These are phyloP conservation scores for Streptanthus diversifolius DNA, from an alignment of 345 rosid genomes.

Conservation along the genomic window DNA sequence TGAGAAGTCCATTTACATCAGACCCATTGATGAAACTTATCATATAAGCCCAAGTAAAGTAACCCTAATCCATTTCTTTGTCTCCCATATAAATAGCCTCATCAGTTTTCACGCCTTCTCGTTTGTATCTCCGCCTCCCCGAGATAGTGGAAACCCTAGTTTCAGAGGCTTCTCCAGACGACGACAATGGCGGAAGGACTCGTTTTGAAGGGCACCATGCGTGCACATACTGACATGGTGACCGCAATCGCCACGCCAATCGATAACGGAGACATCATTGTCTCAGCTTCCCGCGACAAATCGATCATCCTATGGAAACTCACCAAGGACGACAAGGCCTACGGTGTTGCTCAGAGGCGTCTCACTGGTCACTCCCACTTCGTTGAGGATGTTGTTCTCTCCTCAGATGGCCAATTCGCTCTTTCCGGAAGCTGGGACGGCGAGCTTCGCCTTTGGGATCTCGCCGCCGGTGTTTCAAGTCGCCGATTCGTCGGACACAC, in stretches of 20 bases:
- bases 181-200: slow-evolving; percentile 64
- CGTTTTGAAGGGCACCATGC: slow-evolving; percentile 81
- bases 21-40: not conserved
- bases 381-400: slow-evolving; percentile 91
- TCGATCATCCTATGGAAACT: slow-evolving; percentile 89
- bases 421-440: slow-evolving; percentile 98
- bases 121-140: slow-evolving; percentile 24
- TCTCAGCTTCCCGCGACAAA: slow-evolving; percentile 92
- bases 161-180: slow-evolving; percentile 11
- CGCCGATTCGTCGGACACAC: slow-evolving; percentile 94
- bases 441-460: slow-evolving; percentile 98
- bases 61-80: slow-evolving; percentile 24
- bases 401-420: slow-evolving; percentile 94
- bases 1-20: not conserved
- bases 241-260: slow-evolving; percentile 93
- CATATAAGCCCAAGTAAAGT: slow-evolving; percentile 3
- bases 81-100: slow-evolving; percentile 8
- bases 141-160: slow-evolving; percentile 27
- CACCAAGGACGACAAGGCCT: slow-evolving; percentile 78
- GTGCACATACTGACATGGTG: slow-evolving; percentile 93
- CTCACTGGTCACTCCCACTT: slow-evolving; percentile 96
- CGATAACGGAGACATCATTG: slow-evolving; percentile 89
- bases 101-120: not conserved
- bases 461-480: slow-evolving; percentile 65
- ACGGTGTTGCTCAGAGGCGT: slow-evolving; percentile 82